phyloP scores from a whole-genome alignment of 164 flowering plant genomes.

The Piper longum region DNA sequence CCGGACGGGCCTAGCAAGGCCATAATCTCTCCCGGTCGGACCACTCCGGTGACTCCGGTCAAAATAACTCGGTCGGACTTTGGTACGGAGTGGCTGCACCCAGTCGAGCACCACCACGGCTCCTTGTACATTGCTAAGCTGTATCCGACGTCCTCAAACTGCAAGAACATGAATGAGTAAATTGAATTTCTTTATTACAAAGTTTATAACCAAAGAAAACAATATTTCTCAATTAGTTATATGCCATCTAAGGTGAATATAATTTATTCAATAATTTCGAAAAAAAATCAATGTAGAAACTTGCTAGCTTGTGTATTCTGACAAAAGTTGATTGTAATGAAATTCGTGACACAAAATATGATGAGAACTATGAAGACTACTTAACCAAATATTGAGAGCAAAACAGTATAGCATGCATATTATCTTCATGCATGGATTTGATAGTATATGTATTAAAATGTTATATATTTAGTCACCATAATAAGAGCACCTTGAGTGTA shows the following conservation, averaged over 20 bases:
- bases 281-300: too few relatives aligned
- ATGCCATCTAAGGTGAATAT: too few relatives aligned
- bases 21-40: constrained; percentile 67
- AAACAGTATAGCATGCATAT: too few relatives aligned
- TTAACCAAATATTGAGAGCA: too few relatives aligned
- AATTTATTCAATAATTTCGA: too few relatives aligned
- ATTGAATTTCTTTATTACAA: not conserved
- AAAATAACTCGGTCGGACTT: constrained; percentile 32
- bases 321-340: too few relatives aligned
- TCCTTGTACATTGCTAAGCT: constrained; percentile 14
- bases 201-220: not conserved
- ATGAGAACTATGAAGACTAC: too few relatives aligned
- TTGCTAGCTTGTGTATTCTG: too few relatives aligned
- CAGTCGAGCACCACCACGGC: constrained; percentile 11
- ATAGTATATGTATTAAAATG: not conserved
- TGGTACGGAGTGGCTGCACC: constrained; percentile 15
- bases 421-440: not conserved
- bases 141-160: constrained; percentile 73
- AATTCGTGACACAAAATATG: too few relatives aligned
- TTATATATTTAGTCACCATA: too few relatives aligned
- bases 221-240: not conserved
- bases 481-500: constrained; percentile 34
- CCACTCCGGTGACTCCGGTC: constrained; percentile 56
- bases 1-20: constrained; percentile 97
- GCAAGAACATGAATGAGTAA: constrained; percentile 2